phyloP scores from a whole-genome alignment of 192 early-diverging fungal genomes.

The Radiomyces spectabilis region DNA sequence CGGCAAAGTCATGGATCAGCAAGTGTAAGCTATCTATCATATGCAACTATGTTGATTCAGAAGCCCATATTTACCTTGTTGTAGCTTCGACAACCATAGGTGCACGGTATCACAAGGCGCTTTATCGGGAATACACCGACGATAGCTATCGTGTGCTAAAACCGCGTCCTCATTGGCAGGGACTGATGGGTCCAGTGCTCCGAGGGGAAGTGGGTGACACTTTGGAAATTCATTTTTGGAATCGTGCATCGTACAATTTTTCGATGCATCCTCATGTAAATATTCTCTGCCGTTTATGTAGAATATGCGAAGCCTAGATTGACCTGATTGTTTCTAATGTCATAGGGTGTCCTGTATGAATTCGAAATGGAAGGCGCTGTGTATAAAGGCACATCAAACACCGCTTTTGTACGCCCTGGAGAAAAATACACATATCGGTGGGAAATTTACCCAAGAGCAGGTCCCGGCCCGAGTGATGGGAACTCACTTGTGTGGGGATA shows the following conservation, averaged over 20 bases:
- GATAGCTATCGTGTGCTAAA: constrained; percentile 1
- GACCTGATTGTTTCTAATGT: neutral
- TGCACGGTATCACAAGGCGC: constrained; percentile 16
- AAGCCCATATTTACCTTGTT: too few species aligned
- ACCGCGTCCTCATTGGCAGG: constrained; percentile 13
- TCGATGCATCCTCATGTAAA: constrained; percentile 29
- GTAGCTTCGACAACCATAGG: constrained; percentile 13
- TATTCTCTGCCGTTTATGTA: too few species aligned
- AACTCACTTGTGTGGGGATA: constrained; percentile 27
- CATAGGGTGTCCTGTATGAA: constrained; percentile 17
- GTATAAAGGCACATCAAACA: constrained; percentile 11
- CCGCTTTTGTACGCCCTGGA: constrained; percentile 2
- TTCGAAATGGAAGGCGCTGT: constrained; percentile 32
- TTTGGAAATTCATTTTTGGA: constrained; percentile 19
- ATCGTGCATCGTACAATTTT: constrained; percentile 12
- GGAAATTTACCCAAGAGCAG: constrained; percentile 18
- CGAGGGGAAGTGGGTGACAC: constrained; percentile 27
- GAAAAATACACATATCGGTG: constrained; percentile 14
- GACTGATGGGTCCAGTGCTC: constrained; percentile 26
- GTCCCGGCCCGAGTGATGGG: constrained; percentile 27
- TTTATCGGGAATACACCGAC: constrained; percentile 20
- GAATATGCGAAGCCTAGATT: too few species aligned
- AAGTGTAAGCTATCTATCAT: neutral
- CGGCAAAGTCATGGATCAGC: constrained; percentile 1
- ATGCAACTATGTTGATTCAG: too few species aligned